Evolutionary conservation across 1,284 basidiomycete genomes (phyloP), one percentile per base, ranked within the genome.

Genomic region (Microbotryomycetes sp.): DNA sequence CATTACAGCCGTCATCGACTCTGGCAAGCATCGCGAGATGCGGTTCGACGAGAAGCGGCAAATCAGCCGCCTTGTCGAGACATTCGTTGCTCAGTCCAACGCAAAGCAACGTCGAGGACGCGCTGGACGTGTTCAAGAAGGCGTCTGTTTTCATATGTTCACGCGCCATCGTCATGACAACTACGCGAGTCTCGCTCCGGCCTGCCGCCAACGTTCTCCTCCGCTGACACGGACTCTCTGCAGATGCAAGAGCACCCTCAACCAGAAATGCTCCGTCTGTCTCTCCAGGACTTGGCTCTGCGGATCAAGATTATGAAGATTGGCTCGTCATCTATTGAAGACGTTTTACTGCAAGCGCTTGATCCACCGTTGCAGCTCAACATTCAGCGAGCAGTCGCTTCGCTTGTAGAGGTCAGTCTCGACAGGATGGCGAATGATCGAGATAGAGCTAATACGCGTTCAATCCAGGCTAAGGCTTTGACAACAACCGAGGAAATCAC

Each of bases 231-330:
- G 52, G 46, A 31, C 41, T 23, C 18, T n/a, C 29, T 28, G 16
- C 61, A 93, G 89, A 82, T 98, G 78, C 85, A 88, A 2, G 89
- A 93, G 24, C 87, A 93, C 74, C 92, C 93, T 2, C 81, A 93
- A 49, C 96, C 94, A 0, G 94, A 99, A 76, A 98, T 98, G 84
- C 85, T 91, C 76, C 84, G 96, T 26, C 79, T 98, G 4, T 96
- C 93, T 66, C 79, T 98, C 28, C 93, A 94, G 60, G 92, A 97
- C 74, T 82, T 99, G 21, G 91, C 92, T 0, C 79, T 99, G 52
- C 86, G 92, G 54, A 97, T 94, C 77, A 99, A 99, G 78, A 94
- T 97, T 63, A 89, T 98, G 83, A 91, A 89, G 68, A 78, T 97
- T 48, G 94, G 93, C 15, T 78, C 80, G 15, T 70, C 68, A 7